Evolutionary conservation across 2,329 filamentous ascomycete species (phyloP).

Genomic region (Atkinsonella hypoxylon): DNA sequence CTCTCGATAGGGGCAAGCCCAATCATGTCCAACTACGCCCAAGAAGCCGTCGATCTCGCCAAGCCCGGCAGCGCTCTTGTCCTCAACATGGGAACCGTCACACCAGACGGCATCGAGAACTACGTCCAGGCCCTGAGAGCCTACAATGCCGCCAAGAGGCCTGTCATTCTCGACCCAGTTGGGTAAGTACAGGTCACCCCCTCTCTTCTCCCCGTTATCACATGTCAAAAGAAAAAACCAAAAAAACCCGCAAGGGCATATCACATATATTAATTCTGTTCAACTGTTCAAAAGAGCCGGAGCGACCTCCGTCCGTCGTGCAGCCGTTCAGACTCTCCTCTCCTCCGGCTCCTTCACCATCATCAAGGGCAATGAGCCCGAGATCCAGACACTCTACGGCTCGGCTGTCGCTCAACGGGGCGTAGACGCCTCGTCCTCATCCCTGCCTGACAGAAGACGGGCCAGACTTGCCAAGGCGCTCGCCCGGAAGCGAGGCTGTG

Average conservation of each 20-base stretch:
- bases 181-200: constrained; percentile 37
- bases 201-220: background rate
- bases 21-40: constrained; percentile 84
- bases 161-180: constrained; percentile 80
- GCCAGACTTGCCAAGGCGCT: constrained; percentile 52
- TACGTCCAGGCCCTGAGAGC: constrained; percentile 64
- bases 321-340: constrained; percentile 60
- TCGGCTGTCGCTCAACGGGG: constrained; percentile 52
- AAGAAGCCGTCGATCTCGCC: constrained; percentile 73
- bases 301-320: constrained; percentile 62
- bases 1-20: constrained; percentile 76
- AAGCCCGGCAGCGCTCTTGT: constrained; percentile 67
- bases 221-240: too few species aligned
- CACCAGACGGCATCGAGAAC: constrained; percentile 58
- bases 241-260: too few species aligned
- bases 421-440: constrained; percentile 66
- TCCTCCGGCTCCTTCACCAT: constrained; percentile 66
- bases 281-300: constrained; percentile 43
- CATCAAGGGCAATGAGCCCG: constrained; percentile 89
- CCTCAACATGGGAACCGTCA: constrained; percentile 91
- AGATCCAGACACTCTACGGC: constrained; percentile 64
- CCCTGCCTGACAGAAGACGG: constrained; percentile 36
- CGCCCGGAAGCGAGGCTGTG: constrained; percentile 55
- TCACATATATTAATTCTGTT: background rate
- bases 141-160: constrained; percentile 67